These are phyloP conservation scores for Pisolithus tinctorius DNA, from an alignment of 768 basidiomycete genomes.

Conservation along the genomic window DNA sequence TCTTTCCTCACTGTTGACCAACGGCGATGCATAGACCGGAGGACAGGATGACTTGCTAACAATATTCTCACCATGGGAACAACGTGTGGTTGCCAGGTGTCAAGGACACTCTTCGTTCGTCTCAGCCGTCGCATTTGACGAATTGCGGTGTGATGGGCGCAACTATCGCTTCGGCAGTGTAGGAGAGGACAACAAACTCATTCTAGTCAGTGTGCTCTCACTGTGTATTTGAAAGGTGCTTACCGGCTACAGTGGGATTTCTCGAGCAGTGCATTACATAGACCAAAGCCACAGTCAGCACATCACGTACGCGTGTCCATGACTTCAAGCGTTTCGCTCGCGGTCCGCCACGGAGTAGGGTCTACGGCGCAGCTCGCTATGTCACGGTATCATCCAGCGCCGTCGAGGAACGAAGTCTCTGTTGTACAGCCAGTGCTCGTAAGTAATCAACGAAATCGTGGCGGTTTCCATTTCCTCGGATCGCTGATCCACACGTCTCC, in stretches of 20 bases:
- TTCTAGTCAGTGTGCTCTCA: conserved; percentile 50
- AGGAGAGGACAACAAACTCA: conserved; percentile 93
- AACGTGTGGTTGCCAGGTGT: conserved; percentile 89
- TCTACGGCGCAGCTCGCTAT: conserved; percentile 51
- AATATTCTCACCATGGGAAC: conserved; percentile 92
- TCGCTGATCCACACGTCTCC: conserved; percentile 1
- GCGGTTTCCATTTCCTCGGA: not conserved
- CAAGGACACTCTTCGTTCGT: conserved; percentile 97
- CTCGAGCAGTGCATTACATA: conserved; percentile 82
- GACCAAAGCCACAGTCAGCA: conserved; percentile 69
- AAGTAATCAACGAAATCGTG: conserved; percentile 16
- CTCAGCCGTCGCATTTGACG: conserved; percentile 83
- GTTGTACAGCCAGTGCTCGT: conserved; percentile 88
- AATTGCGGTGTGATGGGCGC: conserved; percentile 78
- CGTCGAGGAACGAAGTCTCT: conserved; percentile 84
- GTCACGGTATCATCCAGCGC: conserved; percentile 76
- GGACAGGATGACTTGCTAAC: conserved; percentile 96
- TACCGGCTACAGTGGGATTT: conserved; percentile 76
- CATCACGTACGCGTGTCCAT: conserved; percentile 73
- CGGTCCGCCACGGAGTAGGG: conserved; percentile 51
- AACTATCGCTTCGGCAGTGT: conserved; percentile 95
- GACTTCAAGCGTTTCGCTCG: conserved; percentile 72
- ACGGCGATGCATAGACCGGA: conserved; percentile 55
- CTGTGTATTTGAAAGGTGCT: not conserved
- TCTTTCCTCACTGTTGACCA: not conserved